phyloP scores from a whole-genome alignment of 31 red algal genomes.

The Porphyra umbilicalis region DNA sequence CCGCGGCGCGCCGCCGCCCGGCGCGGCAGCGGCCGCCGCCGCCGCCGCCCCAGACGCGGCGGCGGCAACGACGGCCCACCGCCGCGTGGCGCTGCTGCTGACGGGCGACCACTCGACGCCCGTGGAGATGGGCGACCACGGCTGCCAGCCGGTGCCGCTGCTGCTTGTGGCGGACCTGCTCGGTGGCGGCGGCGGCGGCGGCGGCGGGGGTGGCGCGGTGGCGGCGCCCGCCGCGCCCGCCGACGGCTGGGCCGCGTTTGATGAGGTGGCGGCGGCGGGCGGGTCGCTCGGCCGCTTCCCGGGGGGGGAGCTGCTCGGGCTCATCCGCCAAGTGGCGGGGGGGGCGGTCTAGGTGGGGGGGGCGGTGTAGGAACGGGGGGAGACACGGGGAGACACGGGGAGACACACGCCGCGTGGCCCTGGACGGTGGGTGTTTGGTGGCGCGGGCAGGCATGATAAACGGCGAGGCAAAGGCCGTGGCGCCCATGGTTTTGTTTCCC shows the following conservation, averaged over 20 bases:
- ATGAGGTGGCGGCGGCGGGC: neutral
- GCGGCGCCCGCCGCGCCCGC: neutral
- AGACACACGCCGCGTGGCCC: no score
- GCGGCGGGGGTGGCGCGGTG: neutral
- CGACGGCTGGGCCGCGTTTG: constrained; percentile 4
- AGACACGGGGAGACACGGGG: no score
- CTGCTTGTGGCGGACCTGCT: constrained; percentile 8
- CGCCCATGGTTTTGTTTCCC: no score
- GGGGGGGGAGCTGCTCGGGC: constrained; percentile 8
- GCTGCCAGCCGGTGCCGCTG: constrained; percentile 41
- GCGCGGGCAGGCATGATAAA: no score
- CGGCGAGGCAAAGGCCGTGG: no score
- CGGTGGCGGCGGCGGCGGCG: neutral
- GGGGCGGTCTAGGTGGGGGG: no score
- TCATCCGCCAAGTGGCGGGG: neutral
- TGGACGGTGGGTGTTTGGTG: no score
- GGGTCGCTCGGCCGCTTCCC: constrained; percentile 20
- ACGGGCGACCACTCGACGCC: constrained; percentile 55
- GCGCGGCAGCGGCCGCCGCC: neutral
- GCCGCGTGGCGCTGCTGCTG: constrained; percentile 13
- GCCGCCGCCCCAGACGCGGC: neutral
- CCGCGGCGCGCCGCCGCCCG: neutral
- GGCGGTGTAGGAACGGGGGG: no score
- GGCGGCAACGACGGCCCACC: no score
- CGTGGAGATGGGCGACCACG: constrained; percentile 17